Evolutionary conservation across 78 protist genomes (phyloP).

Genomic region (Dictyostelium firmibasis): DNA sequence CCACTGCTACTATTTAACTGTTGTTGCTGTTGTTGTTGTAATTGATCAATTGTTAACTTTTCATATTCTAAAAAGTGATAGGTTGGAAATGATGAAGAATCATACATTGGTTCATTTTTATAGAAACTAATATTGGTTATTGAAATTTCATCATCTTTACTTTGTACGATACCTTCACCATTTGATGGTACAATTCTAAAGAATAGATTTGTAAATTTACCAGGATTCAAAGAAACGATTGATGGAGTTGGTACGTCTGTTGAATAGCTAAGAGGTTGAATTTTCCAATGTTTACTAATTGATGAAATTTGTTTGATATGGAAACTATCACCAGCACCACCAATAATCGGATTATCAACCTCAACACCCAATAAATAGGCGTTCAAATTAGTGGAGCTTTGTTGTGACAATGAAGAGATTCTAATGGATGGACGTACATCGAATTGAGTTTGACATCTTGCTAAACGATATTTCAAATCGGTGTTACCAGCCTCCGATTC

Average conservation of each 20-base stretch:
- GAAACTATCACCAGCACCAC: conserved; percentile 53
- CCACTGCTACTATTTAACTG: neutral
- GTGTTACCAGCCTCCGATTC: conserved; percentile 63
- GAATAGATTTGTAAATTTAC: conserved; percentile 64
- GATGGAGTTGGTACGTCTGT: conserved; percentile 26
- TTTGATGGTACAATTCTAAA: conserved; percentile 39
- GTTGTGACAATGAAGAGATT: conserved; percentile 58
- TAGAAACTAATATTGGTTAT: conserved; percentile 48
- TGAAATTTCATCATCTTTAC: neutral
- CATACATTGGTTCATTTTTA: conserved; percentile 64
- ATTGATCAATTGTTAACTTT: neutral
- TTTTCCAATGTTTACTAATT: conserved; percentile 43
- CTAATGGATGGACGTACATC: conserved; percentile 47
- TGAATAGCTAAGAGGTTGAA: conserved; percentile 21
- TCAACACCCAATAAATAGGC: conserved; percentile 50
- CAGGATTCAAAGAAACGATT: conserved; percentile 32
- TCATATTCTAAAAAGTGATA: conserved; percentile 61
- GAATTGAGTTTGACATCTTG: conserved; percentile 69
- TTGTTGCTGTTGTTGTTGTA: neutral
- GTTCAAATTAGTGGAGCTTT: conserved; percentile 22
- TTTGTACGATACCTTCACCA: neutral
- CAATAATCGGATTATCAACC: conserved; percentile 71
- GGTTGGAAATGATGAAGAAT: conserved; percentile 49
- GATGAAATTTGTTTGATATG: conserved; percentile 49
- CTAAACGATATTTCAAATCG: conserved; percentile 66